Evolutionary conservation across 345 rosid genomes (phyloP).

Genomic region (Iberis pinnata): DNA sequence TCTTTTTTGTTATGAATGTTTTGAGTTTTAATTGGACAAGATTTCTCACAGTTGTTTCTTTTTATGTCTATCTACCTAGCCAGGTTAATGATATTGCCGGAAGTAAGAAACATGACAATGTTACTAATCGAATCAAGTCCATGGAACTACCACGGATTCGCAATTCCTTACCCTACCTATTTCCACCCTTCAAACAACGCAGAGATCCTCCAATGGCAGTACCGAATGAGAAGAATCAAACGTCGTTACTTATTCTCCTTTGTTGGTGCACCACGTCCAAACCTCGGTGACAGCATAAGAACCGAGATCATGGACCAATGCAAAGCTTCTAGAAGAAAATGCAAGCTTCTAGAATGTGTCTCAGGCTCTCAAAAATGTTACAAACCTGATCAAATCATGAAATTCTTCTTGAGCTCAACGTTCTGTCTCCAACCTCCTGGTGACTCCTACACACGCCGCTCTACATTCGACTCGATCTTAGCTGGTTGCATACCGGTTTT

Average conservation of each 20-base stretch:
- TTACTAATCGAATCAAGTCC: slow-evolving; percentile 74
- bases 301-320: slow-evolving; percentile 57
- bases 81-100: slow-evolving; percentile 56
- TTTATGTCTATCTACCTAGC: background rate
- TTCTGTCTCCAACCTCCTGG: slow-evolving; percentile 82
- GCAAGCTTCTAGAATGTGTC: slow-evolving; percentile 49
- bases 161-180: slow-evolving; percentile 70
- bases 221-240: slow-evolving; percentile 38
- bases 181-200: slow-evolving; percentile 61
- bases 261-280: slow-evolving; percentile 57
- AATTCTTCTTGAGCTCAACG: slow-evolving; percentile 46
- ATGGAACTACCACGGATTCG: slow-evolving; percentile 61
- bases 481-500: slow-evolving; percentile 87
- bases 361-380: slow-evolving; percentile 36
- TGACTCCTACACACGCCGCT: slow-evolving; percentile 74
- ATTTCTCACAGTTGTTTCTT: slow-evolving; percentile 17
- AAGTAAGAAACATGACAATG: slow-evolving; percentile 62
- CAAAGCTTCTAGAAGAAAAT: slow-evolving; percentile 46
- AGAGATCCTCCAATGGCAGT: slow-evolving; percentile 57
- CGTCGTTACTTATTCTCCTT: slow-evolving; percentile 55
- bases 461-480: slow-evolving; percentile 71
- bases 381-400: slow-evolving; percentile 44
- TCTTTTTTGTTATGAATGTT: too few species aligned
- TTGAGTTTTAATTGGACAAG: background rate
- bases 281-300: slow-evolving; percentile 44